A percentile compares a stretch with the other conserved stretches of the same genome.
phyloP scores from a whole-genome alignment of 2,329 filamentous ascomycete genomes.

The Penicillium sp. region DNA sequence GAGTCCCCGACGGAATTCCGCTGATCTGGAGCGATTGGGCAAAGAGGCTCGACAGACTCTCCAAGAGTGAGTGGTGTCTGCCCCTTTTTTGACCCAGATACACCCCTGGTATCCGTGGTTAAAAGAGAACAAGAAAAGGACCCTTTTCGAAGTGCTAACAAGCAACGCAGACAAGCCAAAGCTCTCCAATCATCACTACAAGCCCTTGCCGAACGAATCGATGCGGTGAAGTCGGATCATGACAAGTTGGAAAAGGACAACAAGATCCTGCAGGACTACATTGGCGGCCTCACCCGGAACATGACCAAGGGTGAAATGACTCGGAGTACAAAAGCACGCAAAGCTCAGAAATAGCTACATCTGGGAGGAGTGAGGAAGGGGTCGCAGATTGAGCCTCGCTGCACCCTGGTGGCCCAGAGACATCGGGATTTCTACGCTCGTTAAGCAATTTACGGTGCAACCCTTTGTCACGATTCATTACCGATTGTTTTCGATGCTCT shows the following conservation, averaged over 20 bases:
- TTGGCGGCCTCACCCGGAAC: slow-evolving; percentile 88
- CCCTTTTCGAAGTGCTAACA: not conserved
- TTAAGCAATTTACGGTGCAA: not conserved
- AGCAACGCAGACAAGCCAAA: slow-evolving; percentile 71
- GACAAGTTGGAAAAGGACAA: slow-evolving; percentile 97
- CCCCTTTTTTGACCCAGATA: slow-evolving; percentile 1
- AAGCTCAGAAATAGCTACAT: slow-evolving; percentile 38
- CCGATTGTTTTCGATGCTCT: not conserved
- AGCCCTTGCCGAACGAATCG: slow-evolving; percentile 88
- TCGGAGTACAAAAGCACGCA: slow-evolving; percentile 54
- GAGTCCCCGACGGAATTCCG: slow-evolving; percentile 87
- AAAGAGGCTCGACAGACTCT: slow-evolving; percentile 71
- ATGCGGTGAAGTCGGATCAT: slow-evolving; percentile 90
- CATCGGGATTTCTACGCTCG: not conserved
- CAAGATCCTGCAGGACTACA: slow-evolving; percentile 96
- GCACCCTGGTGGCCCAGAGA: slow-evolving; percentile 12
- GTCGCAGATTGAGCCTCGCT: slow-evolving; percentile 10
- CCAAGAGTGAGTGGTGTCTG: slow-evolving; percentile 55
- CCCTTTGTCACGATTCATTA: slow-evolving; percentile 1
- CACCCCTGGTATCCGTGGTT: not conserved
- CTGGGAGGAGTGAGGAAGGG: slow-evolving; percentile 1
- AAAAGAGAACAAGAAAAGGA: not conserved
- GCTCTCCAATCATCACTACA: slow-evolving; percentile 85
- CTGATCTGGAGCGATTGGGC: slow-evolving; percentile 85
- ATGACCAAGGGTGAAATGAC: slow-evolving; percentile 59